phyloP scores from a whole-genome alignment of 1,284 basidiomycete genomes.

The Agroathelia rolfsii region DNA sequence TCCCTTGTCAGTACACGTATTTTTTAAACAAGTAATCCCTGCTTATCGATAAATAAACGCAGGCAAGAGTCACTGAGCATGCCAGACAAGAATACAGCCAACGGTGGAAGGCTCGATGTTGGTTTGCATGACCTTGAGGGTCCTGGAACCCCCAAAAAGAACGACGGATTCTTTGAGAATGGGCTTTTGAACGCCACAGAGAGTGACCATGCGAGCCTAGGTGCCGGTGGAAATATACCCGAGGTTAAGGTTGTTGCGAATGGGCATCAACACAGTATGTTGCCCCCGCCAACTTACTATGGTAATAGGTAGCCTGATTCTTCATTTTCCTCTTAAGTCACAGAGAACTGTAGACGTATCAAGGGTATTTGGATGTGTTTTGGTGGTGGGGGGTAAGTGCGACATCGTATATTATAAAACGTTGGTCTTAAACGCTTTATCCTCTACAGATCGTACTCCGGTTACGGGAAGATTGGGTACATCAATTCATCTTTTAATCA shows the following conservation, averaged over 20 bases:
- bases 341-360: slow-evolving; percentile 81
- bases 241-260: slow-evolving; percentile 83
- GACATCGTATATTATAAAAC: neutral
- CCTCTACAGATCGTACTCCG: slow-evolving; percentile 64
- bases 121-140: slow-evolving; percentile 54
- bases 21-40: no score
- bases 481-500: slow-evolving; percentile 12
- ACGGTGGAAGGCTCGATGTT: slow-evolving; percentile 51
- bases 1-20: slow-evolving; percentile 55
- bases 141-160: slow-evolving; percentile 57
- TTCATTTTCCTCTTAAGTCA: slow-evolving; percentile 36
- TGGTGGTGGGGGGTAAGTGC: slow-evolving; percentile 72
- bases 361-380: slow-evolving; percentile 91
- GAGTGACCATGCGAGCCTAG: slow-evolving; percentile 49
- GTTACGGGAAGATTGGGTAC: slow-evolving; percentile 71
- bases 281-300: neutral
- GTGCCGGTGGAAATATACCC: slow-evolving; percentile 34
- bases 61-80: slow-evolving; percentile 53
- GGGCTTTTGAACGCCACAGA: slow-evolving; percentile 62
- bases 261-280: slow-evolving; percentile 76
- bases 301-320: slow-evolving; percentile 14
- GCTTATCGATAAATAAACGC: slow-evolving; percentile 4
- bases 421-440: slow-evolving; percentile 7
- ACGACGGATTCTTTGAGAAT: slow-evolving; percentile 74
- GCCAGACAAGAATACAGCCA: slow-evolving; percentile 49